These are phyloP conservation scores for Saccharomyces kudriavzevii DNA, from an alignment of 805 yeast genomes.

Conservation along the genomic window DNA sequence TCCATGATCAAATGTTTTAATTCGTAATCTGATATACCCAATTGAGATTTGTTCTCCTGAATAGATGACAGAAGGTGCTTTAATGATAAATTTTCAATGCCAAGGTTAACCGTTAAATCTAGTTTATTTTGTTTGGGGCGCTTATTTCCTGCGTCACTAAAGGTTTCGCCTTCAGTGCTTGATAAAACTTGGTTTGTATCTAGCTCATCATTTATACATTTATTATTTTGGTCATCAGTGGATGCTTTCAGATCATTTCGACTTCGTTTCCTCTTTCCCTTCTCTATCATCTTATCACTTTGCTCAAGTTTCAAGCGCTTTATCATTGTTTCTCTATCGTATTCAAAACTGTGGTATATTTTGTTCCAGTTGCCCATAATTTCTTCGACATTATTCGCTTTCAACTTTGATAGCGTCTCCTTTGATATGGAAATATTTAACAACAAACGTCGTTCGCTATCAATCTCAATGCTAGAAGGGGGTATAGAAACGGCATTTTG, in stretches of 20 bases:
- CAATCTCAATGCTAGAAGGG: slow-evolving; percentile 1
- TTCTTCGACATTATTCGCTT: slow-evolving; percentile 28
- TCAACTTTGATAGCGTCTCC: slow-evolving; percentile 28
- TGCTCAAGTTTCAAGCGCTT: slow-evolving; percentile 73
- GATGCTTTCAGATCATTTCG: slow-evolving; percentile 16
- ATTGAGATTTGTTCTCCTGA: slow-evolving; percentile 68
- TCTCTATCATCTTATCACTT: slow-evolving; percentile 58
- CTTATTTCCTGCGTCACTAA: slow-evolving; percentile 5
- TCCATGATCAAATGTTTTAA: slow-evolving; percentile 80
- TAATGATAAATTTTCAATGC: slow-evolving; percentile 69
- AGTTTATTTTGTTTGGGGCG: slow-evolving; percentile 21
- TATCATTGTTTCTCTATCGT: slow-evolving; percentile 63
- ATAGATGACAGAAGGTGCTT: slow-evolving; percentile 74
- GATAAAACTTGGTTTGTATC: not conserved
- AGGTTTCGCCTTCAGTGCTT: not conserved
- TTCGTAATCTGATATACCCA: slow-evolving; percentile 72
- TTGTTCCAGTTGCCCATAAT: slow-evolving; percentile 58
- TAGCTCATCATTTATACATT: not conserved
- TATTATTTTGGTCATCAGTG: slow-evolving; percentile 11
- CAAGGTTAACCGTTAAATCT: slow-evolving; percentile 39
- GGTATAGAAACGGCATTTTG: not conserved
- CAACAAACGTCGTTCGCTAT: slow-evolving; percentile 20
- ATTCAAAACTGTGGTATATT: slow-evolving; percentile 68
- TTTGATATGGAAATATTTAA: slow-evolving; percentile 31
- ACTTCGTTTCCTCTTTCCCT: slow-evolving; percentile 21